phyloP scores from a whole-genome alignment of 2,329 filamentous ascomycete genomes.

The Clarireedia homoeocarpa region DNA sequence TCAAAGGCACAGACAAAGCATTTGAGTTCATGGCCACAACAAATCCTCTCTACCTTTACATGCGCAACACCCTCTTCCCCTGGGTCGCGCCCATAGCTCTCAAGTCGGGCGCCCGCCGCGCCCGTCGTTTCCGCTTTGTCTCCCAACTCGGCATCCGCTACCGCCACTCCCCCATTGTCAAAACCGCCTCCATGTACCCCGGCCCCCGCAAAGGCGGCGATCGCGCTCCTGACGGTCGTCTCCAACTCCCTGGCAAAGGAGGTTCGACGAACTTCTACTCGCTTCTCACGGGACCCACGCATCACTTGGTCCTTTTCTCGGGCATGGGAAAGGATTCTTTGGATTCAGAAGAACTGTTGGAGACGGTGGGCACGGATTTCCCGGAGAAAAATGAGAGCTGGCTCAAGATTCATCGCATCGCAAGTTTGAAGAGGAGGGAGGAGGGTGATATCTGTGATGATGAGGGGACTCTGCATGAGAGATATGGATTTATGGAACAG shows the following conservation, averaged over 20 bases:
- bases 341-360: constrained; percentile 14
- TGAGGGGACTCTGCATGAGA: constrained; percentile 21
- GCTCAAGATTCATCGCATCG: constrained; percentile 2
- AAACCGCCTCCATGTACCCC: constrained; percentile 25
- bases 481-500: constrained; percentile 14
- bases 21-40: constrained; percentile 34
- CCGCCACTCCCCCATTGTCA: constrained; percentile 32
- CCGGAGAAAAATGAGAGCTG: constrained; percentile 2
- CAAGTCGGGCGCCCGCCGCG: constrained; percentile 16
- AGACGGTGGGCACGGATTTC: constrained; percentile 6
- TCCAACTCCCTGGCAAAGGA: constrained; percentile 13
- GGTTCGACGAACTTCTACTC: constrained; percentile 20
- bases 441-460: constrained; percentile 10
- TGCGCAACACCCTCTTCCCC: constrained; percentile 36
- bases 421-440: constrained; percentile 1
- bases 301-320: constrained; percentile 31
- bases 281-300: constrained; percentile 21
- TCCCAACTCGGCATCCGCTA: constrained; percentile 39
- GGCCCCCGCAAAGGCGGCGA: constrained; percentile 39
- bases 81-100: constrained; percentile 33
- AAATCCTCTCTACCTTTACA: constrained; percentile 29
- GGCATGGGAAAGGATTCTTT: constrained; percentile 12
- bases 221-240: constrained; percentile 35
- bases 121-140: constrained; percentile 29
- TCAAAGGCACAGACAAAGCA: constrained; percentile 35